phyloP scores from a whole-genome alignment of 768 basidiomycete genomes.

The Lactarius psammicola region DNA sequence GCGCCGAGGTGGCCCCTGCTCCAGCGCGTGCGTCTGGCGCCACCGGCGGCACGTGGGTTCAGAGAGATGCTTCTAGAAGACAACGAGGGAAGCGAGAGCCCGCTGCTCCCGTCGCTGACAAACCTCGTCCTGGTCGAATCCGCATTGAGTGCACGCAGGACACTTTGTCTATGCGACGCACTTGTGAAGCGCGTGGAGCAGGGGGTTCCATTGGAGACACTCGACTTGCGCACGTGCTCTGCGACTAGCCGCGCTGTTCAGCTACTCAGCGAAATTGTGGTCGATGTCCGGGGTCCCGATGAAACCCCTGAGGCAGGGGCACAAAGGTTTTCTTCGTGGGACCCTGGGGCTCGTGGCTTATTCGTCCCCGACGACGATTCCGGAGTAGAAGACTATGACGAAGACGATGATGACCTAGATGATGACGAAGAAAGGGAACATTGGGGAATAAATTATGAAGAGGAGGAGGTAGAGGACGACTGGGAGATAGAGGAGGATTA shows the following conservation, averaged over 20 bases:
- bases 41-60: fast-evolving
- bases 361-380: neutral
- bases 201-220: neutral
- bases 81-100: neutral
- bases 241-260: neutral
- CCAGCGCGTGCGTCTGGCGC: neutral
- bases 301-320: no score
- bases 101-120: neutral
- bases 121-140: neutral
- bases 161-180: neutral
- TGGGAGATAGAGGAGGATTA: no score
- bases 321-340: no score
- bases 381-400: neutral
- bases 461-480: no score
- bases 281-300: neutral
- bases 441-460: no score
- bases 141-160: neutral
- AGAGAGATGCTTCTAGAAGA: neutral
- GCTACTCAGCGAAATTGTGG: neutral
- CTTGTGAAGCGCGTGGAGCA: neutral
- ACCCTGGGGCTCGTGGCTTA: no score
- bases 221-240: neutral
- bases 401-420: no score
- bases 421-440: no score
- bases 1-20: neutral